Evolutionary conservation across 164 flowering plant genomes (phyloP), one percentile per base, ranked within the genome.

Genomic region (Stephania japonica): DNA sequence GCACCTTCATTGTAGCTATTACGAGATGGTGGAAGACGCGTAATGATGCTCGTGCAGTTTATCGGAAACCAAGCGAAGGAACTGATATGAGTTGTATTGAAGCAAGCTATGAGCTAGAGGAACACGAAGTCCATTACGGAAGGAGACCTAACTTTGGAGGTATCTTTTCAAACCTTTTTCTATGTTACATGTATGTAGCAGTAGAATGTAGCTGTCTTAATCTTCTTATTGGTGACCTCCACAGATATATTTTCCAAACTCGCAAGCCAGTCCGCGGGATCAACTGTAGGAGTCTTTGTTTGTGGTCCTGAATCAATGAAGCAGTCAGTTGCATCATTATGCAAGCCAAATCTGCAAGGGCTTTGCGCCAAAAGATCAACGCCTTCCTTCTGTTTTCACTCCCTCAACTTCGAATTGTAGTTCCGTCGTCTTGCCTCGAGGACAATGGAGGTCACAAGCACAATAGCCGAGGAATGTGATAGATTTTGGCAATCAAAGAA

Each of bases 281-380:
- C 81, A 2, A 62, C 80, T 50, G 72, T 88, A 25, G 97, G 96
- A 75, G 94, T 91, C 8, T 67, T 93, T 38, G 93, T 89, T 27
- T 86, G 96, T 76, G 98, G 98, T 73, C 94, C 98, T 3, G 89
- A 86, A 69, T 66, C 87, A 1, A 85, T 93, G 95, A 91, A 89
- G 67, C 85, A 86, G 62, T 80, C 93, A 4, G 89, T 91, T 24
- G 98, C 94, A 44, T 72, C 59, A 44, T 41, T 74, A 7, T 89
- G 90, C 84, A 72, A 71, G 79, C 76, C 56, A 72, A 79, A 74
- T 19, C 81, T 83, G 42, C 75, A 67, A 62, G 72, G 71, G 73
- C 66, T 71, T 43, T 68, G 67, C 13, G 72, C 72, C 7, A 76
- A 76, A 68, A 77, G 73, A n/a, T 81, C 74, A 84, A 82, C 75